Conservation (phyloP, 305 asterid species). For the Fraxinus nigra region DNA sequence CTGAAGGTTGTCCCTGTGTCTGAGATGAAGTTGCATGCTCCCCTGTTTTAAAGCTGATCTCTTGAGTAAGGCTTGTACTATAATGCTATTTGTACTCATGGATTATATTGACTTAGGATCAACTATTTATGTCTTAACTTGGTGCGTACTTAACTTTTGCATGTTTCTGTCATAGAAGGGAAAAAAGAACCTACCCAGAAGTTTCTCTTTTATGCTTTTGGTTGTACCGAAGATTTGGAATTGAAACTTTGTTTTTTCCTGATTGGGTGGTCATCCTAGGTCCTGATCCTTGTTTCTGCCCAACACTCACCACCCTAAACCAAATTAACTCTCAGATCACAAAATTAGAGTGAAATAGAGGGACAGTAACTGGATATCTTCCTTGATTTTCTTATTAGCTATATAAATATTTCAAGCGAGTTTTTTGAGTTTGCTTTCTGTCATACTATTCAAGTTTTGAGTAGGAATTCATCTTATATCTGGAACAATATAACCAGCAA, state of each 20-base stretch:
- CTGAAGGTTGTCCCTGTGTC: not conserved
- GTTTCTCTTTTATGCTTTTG: not conserved
- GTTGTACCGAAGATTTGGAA: not conserved
- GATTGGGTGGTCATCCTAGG: not conserved
- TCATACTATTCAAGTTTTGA: not conserved
- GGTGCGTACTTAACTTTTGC: not conserved
- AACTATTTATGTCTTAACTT: not conserved
- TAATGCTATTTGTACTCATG: not conserved
- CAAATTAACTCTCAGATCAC: not conserved
- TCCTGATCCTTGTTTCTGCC: not conserved
- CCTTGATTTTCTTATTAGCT: not conserved
- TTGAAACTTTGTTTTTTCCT: not conserved
- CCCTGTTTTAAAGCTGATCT: not conserved
- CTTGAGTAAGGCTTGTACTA: not conserved
- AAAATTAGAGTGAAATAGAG: not conserved
- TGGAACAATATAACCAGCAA: not conserved
- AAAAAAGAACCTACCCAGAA: not conserved
- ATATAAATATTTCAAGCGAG: not conserved
- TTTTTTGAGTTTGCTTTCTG: not conserved
- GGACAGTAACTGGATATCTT: not conserved
- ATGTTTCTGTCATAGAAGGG: not conserved
- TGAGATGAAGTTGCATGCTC: not conserved
- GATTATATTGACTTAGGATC: not conserved
- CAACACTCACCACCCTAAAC: not conserved
- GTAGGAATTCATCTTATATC: not conserved